phyloP scores from a whole-genome alignment of 2,329 filamentous ascomycete genomes.

The Aquanectria penicillioides region DNA sequence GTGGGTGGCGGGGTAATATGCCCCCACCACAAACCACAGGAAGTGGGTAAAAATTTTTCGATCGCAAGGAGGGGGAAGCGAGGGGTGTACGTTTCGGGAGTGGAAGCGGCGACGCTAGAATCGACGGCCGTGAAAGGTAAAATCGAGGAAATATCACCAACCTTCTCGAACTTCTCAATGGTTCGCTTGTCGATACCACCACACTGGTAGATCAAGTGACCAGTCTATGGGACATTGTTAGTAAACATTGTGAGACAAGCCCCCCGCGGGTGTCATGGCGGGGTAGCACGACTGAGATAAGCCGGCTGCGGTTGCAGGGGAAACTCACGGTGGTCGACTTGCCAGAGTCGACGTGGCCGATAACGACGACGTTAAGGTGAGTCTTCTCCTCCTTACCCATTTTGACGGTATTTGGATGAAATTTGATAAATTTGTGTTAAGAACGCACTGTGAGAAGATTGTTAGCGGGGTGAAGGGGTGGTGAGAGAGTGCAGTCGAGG shows the following conservation, averaged over 20 bases:
- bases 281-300: conserved; percentile 22
- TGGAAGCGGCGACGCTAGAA: conserved; percentile 21
- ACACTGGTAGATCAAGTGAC: conserved; percentile 99
- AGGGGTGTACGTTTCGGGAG: conserved; percentile 20
- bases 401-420: conserved; percentile 47
- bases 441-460: conserved; percentile 32
- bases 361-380: conserved; percentile 98
- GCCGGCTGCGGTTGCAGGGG: conserved; percentile 23
- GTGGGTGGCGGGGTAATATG: conserved; percentile 34
- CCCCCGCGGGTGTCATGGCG: conserved; percentile 30
- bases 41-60: conserved; percentile 30
- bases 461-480: conserved; percentile 29
- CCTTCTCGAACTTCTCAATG: conserved; percentile 99
- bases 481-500: neutral
- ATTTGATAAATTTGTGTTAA: conserved; percentile 35
- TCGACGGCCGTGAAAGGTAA: conserved; percentile 26
- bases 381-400: conserved; percentile 89
- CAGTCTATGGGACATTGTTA: conserved; percentile 60
- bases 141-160: conserved; percentile 56
- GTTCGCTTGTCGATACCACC: conserved; percentile 99
- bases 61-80: conserved; percentile 19
- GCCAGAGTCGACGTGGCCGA: conserved; percentile 99
- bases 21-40: conserved; percentile 29
- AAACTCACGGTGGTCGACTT: conserved; percentile 94
- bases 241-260: conserved; percentile 10